Base-by-base conservation (phyloP, 2,329 filamentous ascomycete species). In the Trichoderma hamatum region DNA sequence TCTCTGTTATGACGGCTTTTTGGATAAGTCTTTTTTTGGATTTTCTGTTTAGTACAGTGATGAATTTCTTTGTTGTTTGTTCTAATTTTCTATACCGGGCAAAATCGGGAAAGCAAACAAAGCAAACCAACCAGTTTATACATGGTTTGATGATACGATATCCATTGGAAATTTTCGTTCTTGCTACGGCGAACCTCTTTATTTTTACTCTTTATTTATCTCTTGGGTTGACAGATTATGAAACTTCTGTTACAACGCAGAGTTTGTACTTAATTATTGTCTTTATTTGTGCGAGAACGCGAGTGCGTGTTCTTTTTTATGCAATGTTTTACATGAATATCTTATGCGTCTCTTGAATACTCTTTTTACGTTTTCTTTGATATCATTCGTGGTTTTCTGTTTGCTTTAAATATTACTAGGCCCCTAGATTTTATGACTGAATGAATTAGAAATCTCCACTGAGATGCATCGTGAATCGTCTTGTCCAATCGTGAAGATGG, bases 101-200 rank as follows among this genome's bases (percentile, higher is more conserved):
- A 43, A 34, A 61, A 19, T 68, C 34, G 65, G 65, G 56, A 43
- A 61, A 68, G 56, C 46, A 68, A 61, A 61, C 32, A 43, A 61
- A 68, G 56, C 46, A 68, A 61, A 61, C 32, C 58, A 68, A 39
- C 56, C 59, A 60, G 64, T 58, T 67, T 34, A 67, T 43, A 43
- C 36, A 67, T 68, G 56, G 63, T 68, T 68, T 68, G 52, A 68
- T 68, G 65, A 68, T 34, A 54, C 58, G 65, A 68, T 68, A 68
- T 68, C 56, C 30, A 39, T 28, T 52, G 43, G 65, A 54, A 59
- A 60, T 21, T 54, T 60, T 32, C 36, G 28, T 51, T 21, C 55
- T 52, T 61, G 46, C 65, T 67, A 28, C 46, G 21, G 49, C 63
- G 51, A 34, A 24, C 28, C 34, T 14, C 6, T 46, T 30, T 66